Percentiles rank a stretch among this genome's conserved stretches.
Evolutionary conservation across 306 rosid species (phyloP).

Genomic region (Prinsepia uniflora): DNA sequence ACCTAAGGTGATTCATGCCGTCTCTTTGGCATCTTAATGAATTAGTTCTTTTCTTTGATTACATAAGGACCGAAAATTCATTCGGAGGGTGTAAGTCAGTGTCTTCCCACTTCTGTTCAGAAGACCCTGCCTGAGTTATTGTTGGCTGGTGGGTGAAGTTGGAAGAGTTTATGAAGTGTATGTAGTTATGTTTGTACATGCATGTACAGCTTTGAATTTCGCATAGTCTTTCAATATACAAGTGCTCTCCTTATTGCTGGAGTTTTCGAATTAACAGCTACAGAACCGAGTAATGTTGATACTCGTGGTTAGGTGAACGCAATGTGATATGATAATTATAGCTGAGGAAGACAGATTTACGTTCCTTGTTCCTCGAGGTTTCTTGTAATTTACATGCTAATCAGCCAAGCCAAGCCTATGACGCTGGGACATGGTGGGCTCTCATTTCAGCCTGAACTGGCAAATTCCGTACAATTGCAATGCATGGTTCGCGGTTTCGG

Average conservation of each 20-base stretch:
- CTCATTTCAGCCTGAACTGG: no score
- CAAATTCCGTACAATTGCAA: no score
- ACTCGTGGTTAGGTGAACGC: background rate
- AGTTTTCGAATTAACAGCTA: background rate
- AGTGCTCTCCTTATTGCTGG: background rate
- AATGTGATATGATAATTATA: background rate
- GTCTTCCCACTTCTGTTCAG: constrained; percentile 56
- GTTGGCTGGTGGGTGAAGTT: constrained; percentile 65
- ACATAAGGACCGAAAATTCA: constrained; percentile 31
- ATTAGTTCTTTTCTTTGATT: constrained; percentile 26
- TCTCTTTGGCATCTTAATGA: constrained; percentile 37
- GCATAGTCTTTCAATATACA: constrained; percentile 3
- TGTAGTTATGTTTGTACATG: constrained; percentile 66
- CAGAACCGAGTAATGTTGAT: background rate
- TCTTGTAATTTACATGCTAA: no score
- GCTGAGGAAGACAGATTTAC: background rate
- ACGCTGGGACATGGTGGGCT: background rate
- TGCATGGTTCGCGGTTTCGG: no score
- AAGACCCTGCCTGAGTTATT: constrained; percentile 51
- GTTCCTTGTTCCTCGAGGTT: background rate
- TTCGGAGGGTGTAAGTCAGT: constrained; percentile 42
- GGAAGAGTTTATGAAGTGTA: constrained; percentile 50
- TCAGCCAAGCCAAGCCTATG: background rate
- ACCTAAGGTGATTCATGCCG: constrained; percentile 50
- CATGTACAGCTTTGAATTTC: constrained; percentile 60